Percentiles rank a stretch among this genome's conserved stretches.
Conservation (phyloP, 2,329 filamentous ascomycete species). For the Teratosphaeria pseudoeucalypti region DNA sequence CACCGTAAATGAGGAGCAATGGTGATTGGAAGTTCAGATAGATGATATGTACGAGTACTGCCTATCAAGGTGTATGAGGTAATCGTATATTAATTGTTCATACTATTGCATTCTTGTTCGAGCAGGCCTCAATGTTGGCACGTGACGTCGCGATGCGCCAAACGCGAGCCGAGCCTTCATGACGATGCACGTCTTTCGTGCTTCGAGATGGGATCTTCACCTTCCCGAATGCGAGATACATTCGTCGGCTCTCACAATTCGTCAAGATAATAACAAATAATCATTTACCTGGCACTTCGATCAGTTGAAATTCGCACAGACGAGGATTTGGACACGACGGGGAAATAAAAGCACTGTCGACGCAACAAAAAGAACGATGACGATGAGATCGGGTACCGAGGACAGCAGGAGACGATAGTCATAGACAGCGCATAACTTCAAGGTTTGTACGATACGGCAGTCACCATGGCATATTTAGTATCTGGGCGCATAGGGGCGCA, state of each 20-base stretch:
- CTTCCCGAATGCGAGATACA: not conserved
- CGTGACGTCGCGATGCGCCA: not conserved
- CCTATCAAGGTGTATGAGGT: not conserved
- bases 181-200: not conserved
- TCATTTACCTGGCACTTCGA: too few relatives aligned
- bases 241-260: too few relatives aligned
- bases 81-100: not conserved
- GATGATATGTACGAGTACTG: not conserved
- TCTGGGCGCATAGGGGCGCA: conserved; percentile 11
- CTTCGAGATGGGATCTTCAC: not conserved
- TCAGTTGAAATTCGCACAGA: not conserved
- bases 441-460: not conserved
- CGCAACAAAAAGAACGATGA: not conserved
- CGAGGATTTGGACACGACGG: not conserved
- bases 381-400: not conserved
- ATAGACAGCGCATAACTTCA: not conserved
- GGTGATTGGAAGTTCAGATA: not conserved
- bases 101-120: not conserved
- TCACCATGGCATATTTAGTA: conserved; percentile 1
- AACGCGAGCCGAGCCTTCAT: not conserved
- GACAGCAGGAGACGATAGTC: not conserved
- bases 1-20: not conserved
- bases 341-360: not conserved
- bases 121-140: not conserved
- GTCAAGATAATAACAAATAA: too few relatives aligned